Conservation (phyloP, 2,329 filamentous ascomycete genomes). For the Ophiocordyceps robertsii region DNA sequence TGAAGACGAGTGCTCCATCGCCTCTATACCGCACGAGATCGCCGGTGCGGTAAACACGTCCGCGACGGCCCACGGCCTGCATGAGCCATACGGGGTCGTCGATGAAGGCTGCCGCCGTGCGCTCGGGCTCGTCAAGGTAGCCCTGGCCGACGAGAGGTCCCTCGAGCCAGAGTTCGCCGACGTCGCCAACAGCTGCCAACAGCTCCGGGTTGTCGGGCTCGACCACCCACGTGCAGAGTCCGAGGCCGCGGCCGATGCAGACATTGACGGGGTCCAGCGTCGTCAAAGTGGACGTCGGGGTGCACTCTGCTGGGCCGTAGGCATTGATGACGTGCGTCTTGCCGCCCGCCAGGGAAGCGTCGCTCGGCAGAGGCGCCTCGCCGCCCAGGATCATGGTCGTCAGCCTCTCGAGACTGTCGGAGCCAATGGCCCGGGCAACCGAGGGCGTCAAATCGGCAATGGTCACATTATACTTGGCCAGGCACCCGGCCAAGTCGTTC, state of each 20-base stretch:
- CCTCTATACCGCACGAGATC: conserved; percentile 3
- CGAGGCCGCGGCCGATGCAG: conserved; percentile 2
- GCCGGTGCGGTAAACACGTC: conserved; percentile 4
- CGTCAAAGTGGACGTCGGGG: background rate
- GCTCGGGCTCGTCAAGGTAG: conserved; percentile 17
- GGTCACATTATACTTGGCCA: background rate
- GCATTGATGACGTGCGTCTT: conserved; percentile 6
- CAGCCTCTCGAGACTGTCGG: conserved; percentile 4
- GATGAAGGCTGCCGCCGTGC: conserved; percentile 1
- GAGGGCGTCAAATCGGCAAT: conserved; percentile 5
- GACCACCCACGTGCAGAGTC: conserved; percentile 2
- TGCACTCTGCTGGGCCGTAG: conserved; percentile 8
- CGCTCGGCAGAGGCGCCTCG: background rate
- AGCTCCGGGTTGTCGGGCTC: background rate
- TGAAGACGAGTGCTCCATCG: conserved; percentile 1
- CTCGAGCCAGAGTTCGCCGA: conserved; percentile 5
- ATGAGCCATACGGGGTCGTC: background rate
- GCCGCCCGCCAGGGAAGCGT: background rate
- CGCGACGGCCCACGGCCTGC: conserved; percentile 1
- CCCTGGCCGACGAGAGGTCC: conserved; percentile 28
- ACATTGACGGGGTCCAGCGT: conserved; percentile 1
- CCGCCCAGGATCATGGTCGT: conserved; percentile 1
- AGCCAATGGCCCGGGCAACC: conserved; percentile 2
- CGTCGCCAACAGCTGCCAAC: conserved; percentile 2
- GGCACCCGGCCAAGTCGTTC: background rate